Percentiles rank a stretch among this genome's conserved stretches.
Evolutionary conservation across 2,329 filamentous ascomycete species (phyloP).

Genomic region (Curvularia spicifera): DNA sequence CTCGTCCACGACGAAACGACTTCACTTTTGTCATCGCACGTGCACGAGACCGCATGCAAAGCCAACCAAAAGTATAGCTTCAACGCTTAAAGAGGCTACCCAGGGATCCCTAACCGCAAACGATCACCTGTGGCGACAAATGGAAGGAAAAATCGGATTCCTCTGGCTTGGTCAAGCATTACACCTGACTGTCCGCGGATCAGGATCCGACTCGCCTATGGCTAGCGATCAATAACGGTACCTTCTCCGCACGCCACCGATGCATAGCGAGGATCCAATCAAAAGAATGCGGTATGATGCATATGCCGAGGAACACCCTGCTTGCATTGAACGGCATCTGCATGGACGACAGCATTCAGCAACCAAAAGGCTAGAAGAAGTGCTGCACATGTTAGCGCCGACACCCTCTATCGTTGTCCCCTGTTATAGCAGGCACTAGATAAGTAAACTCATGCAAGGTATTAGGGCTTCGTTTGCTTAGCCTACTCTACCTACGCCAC

Average conservation of each 20-base stretch:
- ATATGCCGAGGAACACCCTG: background rate
- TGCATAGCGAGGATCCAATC: conserved; percentile 12
- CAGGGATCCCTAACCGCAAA: background rate
- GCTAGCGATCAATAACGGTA: conserved; percentile 20
- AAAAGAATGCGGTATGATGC: background rate
- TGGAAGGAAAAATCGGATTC: conserved; percentile 18
- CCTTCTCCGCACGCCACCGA: conserved; percentile 14
- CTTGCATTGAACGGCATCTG: background rate
- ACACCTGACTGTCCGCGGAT: conserved; percentile 22
- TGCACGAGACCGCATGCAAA: background rate
- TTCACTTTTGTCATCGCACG: background rate
- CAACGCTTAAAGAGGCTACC: conserved; percentile 2
- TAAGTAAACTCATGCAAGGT: conserved; percentile 28
- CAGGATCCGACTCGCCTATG: conserved; percentile 28
- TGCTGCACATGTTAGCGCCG: background rate
- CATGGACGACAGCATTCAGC: background rate
- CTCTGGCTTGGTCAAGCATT: conserved; percentile 12
- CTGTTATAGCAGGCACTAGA: conserved; percentile 34
- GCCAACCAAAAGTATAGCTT: conserved; percentile 7
- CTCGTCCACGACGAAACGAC: background rate
- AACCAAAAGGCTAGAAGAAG: background rate
- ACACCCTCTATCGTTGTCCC: conserved; percentile 12
- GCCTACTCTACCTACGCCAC: conserved; percentile 19
- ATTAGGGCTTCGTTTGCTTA: conserved; percentile 10
- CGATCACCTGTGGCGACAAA: conserved; percentile 19